Evolutionary conservation across 345 rosid species (phyloP), one percentile per base, ranked within the genome.

Genomic region (Melastoma malabathricum): DNA sequence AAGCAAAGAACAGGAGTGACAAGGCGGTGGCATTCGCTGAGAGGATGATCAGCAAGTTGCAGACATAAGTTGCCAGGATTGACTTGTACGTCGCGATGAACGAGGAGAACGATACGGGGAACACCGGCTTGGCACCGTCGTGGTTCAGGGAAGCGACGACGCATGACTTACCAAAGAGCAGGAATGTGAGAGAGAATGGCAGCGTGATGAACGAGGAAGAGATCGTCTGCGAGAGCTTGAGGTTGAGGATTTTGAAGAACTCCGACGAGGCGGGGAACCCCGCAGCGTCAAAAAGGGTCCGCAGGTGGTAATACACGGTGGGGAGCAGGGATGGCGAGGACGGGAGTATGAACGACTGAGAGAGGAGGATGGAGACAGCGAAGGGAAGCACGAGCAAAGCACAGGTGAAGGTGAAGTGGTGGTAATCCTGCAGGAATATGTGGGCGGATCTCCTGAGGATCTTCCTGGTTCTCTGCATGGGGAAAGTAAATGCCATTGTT

Each of bases 1-100:
- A 79, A 13, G 72, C 60, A 15, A 92, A 43, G 74, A 82, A 70
- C 3, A 84, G 57, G 62, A 87, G 23, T 25, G 71, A 71, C 34
- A 92, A 81, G 34, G 80, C 87, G 4, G 88, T 80, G 3, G 96
- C 79, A 55, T 82, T 92, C 15, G 93, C 95, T 0, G 86, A 80
- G 62, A 86, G 15, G 63, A 87, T 71, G 41, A 84, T 57, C 57
- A 84, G 61, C 0, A 66, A 67, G 66, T 79, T 87, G 56, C 79
- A 78, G 25, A 77, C 1, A 44, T 59, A 68, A 27, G 94, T 82
- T 34, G 44, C 17, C 17, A 87, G 63, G 46, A 92, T 76, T 12
- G 79, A 81, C 7, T 59, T 41, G 62, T 63, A 75, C 57, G 69
- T 60, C 31, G 74, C 69, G 51, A 80, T 52, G 48, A 61, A 73